Evolutionary conservation across 345 rosid species (phyloP), one percentile per base, ranked within the genome.

Genomic region (Bretschneidera sinensis): DNA sequence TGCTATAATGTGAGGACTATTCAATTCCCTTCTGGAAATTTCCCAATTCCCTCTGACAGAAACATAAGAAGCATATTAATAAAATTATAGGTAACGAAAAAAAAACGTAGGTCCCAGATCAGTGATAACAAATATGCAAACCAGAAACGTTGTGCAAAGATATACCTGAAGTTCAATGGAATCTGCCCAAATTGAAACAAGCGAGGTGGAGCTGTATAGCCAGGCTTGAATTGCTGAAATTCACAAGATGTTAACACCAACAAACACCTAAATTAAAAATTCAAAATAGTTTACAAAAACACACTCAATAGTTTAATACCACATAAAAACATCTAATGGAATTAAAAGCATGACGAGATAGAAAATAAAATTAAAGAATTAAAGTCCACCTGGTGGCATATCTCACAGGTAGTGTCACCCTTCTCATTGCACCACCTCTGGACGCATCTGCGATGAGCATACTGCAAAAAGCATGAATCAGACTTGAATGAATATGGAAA

Each of bases 351-450:
- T 28, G 8, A 3, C 8, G 3, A 3, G 8, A 28, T 28, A 0
- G 45, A 28, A 6, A 15, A 15, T 19, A 1, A n/a, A 43, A 19
- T 16, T 43, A 23, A 2, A 17, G 14, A 53, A 16, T 6, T 21
- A 43, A 61, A 70, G 25, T 49, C 33, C 16, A 85, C 97, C 87
- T 91, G 88, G 66, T 85, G 95, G 75, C 98, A 92, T 69, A 88
- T 92, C 77, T 92, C 96, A 68, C 98, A 92, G 45, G 48, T 78
- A 14, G 81, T 88, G 45, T 92, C 69, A 11, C 98, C 98, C 79
- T 92, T 92, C 78, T 92, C 92, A 51, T 92, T 85, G 66, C 98
- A 88, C 98, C 98, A 92, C 67, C 80, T 82, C 71, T 92, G 98
- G 17, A 92, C 84, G 45, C 98, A 88, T 63, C 83, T 79, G 35